Conservation (phyloP, 2,329 filamentous ascomycete species). For the Aureobasidium sp. region DNA sequence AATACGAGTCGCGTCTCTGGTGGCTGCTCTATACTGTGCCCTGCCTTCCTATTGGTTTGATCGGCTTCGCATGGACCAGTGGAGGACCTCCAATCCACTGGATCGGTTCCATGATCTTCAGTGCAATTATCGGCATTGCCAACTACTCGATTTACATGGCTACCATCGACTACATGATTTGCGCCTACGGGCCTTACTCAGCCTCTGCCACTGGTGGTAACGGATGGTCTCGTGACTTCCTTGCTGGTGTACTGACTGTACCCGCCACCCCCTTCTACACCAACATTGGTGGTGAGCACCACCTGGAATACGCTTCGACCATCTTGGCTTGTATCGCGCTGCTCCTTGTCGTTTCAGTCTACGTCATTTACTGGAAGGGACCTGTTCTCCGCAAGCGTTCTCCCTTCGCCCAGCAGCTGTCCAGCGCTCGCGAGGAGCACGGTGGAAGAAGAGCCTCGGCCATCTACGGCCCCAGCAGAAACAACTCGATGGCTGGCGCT, state of each 20-base stretch:
- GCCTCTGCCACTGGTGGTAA: constrained; percentile 72
- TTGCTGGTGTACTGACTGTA: constrained; percentile 65
- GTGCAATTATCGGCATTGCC: constrained; percentile 62
- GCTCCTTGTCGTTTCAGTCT: constrained; percentile 49
- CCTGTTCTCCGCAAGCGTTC: constrained; percentile 45
- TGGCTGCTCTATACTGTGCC: constrained; percentile 59
- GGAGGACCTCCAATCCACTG: constrained; percentile 59
- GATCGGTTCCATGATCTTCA: constrained; percentile 63
- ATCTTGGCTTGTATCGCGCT: constrained; percentile 46
- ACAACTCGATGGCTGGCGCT: not conserved
- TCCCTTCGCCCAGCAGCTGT: constrained; percentile 45
- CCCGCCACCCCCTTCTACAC: constrained; percentile 57
- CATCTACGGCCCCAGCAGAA: constrained; percentile 12
- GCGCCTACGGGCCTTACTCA: constrained; percentile 65
- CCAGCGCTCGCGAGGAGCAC: constrained; percentile 4
- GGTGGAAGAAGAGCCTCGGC: constrained; percentile 14
- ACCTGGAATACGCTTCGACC: constrained; percentile 50
- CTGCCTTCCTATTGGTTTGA: constrained; percentile 59
- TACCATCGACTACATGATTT: constrained; percentile 72
- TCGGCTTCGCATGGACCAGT: constrained; percentile 67
- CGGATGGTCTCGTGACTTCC: constrained; percentile 66
- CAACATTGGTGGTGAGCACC: constrained; percentile 36
- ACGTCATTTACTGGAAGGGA: constrained; percentile 52
- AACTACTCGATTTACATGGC: constrained; percentile 61
- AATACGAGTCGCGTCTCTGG: constrained; percentile 61